Evolutionary conservation across 2,329 filamentous ascomycete genomes (phyloP), one percentile per base, ranked within the genome.

Genomic region (Tolypocladium cylindrosporum): DNA sequence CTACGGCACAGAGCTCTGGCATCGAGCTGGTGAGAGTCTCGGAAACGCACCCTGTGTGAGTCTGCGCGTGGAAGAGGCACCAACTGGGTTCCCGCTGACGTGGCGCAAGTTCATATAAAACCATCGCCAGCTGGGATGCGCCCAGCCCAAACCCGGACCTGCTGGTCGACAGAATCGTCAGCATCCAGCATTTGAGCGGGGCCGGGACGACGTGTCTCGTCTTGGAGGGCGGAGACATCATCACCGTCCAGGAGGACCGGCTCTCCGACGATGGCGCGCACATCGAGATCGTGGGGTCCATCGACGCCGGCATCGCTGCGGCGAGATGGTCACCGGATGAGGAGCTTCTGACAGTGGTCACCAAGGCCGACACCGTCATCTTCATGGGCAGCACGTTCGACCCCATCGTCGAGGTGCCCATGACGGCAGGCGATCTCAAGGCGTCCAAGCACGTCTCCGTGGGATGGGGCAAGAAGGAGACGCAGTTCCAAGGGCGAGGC

Each of bases 391-490:
- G 91, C 61, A 85, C 87, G 34, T 96, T 97, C 63, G 93, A 97
- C 65, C 87, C 87, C 58, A 85, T 96, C 48, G 84, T 88, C 40
- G 89, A 92, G 71, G 80, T 89, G 56, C 76, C 79, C 40, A 85
- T 97, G 71, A 84, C 82, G 0, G 70, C 78, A 0, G 90, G 92
- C 51, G 93, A 96, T 72, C 81, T 96, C 62, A 88, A 88, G 65
- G 84, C 85, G n/a, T 97, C 89, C 34, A 94, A 88, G 71, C 92
- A 97, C 76, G 94, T 97, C 58, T 95, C 91, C 24, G 93, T 99
- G 27, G 94, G 94, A 55, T 99, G 94, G 94, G 94, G 94, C 60
- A 97, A 97, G 77, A 91, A 89, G 69, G 94, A 99, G 74, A 99
- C 94, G 0, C 94, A 99, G 71, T 99, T 99, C 71, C 90, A 97